Conservation (phyloP, 2,329 filamentous ascomycete genomes). For the Exophiala lecanii-corni region DNA sequence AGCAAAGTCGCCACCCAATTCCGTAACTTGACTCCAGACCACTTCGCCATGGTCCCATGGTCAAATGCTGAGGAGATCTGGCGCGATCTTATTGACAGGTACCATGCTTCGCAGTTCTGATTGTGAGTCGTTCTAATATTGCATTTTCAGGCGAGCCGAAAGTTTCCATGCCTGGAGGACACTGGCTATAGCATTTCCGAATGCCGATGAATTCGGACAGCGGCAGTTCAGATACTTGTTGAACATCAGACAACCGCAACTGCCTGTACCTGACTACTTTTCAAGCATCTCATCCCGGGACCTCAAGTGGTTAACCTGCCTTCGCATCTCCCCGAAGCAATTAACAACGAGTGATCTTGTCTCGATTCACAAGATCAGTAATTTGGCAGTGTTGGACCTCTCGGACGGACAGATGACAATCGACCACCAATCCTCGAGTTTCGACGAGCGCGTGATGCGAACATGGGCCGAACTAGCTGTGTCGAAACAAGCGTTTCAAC, state of each 20-base stretch:
- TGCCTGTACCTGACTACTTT: conserved; percentile 35
- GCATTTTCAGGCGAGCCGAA: conserved; percentile 16
- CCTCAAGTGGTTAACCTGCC: conserved; percentile 33
- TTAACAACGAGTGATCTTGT: conserved; percentile 35
- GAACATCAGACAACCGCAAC: conserved; percentile 29
- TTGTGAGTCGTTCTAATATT: not conserved
- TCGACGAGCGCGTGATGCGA: conserved; percentile 39
- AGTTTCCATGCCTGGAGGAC: conserved; percentile 43
- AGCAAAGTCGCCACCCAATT: conserved; percentile 31
- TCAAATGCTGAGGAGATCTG: conserved; percentile 37
- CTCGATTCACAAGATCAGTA: conserved; percentile 35
- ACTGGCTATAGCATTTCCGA: conserved; percentile 36
- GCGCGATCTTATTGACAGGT: conserved; percentile 36
- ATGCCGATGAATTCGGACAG: conserved; percentile 29
- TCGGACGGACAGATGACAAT: conserved; percentile 13
- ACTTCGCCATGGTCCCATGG: conserved; percentile 39
- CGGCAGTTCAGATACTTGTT: conserved; percentile 30
- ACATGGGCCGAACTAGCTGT: conserved; percentile 38
- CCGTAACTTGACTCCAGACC: conserved; percentile 31
- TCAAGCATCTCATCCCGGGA: conserved; percentile 31
- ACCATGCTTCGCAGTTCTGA: conserved; percentile 14
- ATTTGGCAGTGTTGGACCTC: conserved; percentile 38
- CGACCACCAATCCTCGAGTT: conserved; percentile 19
- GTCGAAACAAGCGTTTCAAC: conserved; percentile 32
- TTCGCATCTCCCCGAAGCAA: conserved; percentile 34